phyloP scores from a whole-genome alignment of 352 stramenopile genomes.

The Saprolegnia diclina region DNA sequence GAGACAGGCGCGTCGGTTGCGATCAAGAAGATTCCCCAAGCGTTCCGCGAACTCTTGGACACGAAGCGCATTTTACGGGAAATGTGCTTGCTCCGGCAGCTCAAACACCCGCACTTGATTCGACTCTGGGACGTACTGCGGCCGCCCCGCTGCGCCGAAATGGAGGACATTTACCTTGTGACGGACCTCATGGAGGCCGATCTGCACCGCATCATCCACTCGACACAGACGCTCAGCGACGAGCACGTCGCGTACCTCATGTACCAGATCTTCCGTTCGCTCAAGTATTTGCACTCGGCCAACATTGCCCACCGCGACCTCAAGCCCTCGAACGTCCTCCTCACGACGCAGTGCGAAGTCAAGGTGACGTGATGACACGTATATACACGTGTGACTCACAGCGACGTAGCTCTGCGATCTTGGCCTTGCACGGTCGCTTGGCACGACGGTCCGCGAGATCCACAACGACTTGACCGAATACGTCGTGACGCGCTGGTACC shows the following conservation, averaged over 20 bases:
- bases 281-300: slow-evolving; percentile 97
- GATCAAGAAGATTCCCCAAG: slow-evolving; percentile 93
- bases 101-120: slow-evolving; percentile 91
- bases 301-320: slow-evolving; percentile 96
- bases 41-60: slow-evolving; percentile 67
- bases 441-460: slow-evolving; percentile 38
- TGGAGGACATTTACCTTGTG: slow-evolving; percentile 96
- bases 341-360: slow-evolving; percentile 95
- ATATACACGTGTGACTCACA: background rate
- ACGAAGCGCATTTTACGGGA: slow-evolving; percentile 94
- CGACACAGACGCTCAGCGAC: slow-evolving; percentile 85
- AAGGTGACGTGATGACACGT: slow-evolving; percentile 42
- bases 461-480: slow-evolving; percentile 63
- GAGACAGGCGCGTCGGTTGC: slow-evolving; percentile 83
- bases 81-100: slow-evolving; percentile 81
- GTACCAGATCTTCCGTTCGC: slow-evolving; percentile 92
- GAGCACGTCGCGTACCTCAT: slow-evolving; percentile 94
- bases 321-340: slow-evolving; percentile 94
- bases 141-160: slow-evolving; percentile 88
- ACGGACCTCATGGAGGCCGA: slow-evolving; percentile 95
- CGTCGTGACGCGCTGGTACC: slow-evolving; percentile 74
- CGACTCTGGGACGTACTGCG: slow-evolving; percentile 90
- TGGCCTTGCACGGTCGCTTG: slow-evolving; percentile 80
- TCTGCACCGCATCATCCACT: slow-evolving; percentile 88
- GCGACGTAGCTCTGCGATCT: slow-evolving; percentile 88